Evolutionary conservation across 768 basidiomycete genomes (phyloP), one percentile per base, ranked within the genome.

Genomic region (Kwoniella botswanensis): DNA sequence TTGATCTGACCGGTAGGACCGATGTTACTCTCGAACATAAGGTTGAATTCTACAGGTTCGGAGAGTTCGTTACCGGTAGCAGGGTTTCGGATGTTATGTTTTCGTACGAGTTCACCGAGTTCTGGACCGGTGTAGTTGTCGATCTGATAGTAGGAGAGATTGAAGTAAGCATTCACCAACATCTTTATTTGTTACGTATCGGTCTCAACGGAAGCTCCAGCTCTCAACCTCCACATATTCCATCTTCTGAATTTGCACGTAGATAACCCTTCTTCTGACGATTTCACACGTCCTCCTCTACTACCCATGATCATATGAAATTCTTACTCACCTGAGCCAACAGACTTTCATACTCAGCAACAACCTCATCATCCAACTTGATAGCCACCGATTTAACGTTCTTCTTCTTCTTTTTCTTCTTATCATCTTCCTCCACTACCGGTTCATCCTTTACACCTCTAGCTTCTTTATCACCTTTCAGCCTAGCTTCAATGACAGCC

Each of bases 21-120:
- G 79, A 99, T 98, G 85, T 91, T 93, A 81, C 92, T 93, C 60
- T 93, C 90, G 85, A 99, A 98, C 97, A 99, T 98, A 80, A 98
- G 89, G 85, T 98, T 99, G 88, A 98, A 99, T 82, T 91, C 90
- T 79, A 93, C 91, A 10, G 97, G 97, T 82, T 95, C 93, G 57
- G 91, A 87, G 41, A 98, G 91, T 78, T 92, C 91, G 83, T 99
- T 98, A 77, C 89, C 91, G 1, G 95, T 96, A 73, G 92, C 93
- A 1, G 96, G 96, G 82, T 95, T 96, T 61, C 87, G 86, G 81
- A 98, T 91, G 70, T 89, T 86, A 85, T 93, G 86, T 75, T 89
- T 91, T 57, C 87, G 86, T 84, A 93, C 93, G 61, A 98, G 88
- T 75, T 91, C 89, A 63, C 96, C 95, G 59, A 99, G 88, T 74